A percentile compares a stretch with the other conserved stretches of the same genome.
These are phyloP conservation scores for Chaetomiaceae sp. DNA, from an alignment of 2,329 filamentous ascomycete species.

Conservation along the genomic window DNA sequence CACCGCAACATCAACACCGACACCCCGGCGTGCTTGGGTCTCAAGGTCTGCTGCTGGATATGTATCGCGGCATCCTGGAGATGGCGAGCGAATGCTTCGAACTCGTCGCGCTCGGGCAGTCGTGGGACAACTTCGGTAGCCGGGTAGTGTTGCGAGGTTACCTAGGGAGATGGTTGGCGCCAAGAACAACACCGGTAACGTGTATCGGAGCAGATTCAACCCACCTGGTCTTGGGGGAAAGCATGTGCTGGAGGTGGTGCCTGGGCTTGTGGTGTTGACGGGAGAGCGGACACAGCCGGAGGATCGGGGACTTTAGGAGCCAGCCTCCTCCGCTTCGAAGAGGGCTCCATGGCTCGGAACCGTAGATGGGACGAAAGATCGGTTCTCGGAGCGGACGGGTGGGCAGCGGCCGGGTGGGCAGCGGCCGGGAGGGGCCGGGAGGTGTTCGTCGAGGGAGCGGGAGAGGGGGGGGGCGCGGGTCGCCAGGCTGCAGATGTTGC, in stretches of 20 bases:
- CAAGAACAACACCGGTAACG: neutral
- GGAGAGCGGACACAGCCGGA: constrained; percentile 16
- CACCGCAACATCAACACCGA: constrained; percentile 59
- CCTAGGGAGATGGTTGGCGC: constrained; percentile 13
- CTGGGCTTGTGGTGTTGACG: constrained; percentile 19
- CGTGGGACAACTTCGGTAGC: constrained; percentile 22
- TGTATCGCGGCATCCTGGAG: constrained; percentile 65
- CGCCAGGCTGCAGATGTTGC: constrained; percentile 1
- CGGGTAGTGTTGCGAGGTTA: constrained; percentile 21
- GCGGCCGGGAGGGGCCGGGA: neutral
- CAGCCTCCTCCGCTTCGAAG: constrained; percentile 29
- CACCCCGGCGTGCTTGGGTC: constrained; percentile 52
- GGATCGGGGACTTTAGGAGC: constrained; percentile 29
- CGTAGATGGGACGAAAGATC: neutral
- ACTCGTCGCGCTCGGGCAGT: constrained; percentile 50
- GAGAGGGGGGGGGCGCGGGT: neutral
- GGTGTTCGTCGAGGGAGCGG: neutral
- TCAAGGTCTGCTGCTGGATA: constrained; percentile 60
- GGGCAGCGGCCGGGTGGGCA: neutral
- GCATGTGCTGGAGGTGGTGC: constrained; percentile 19
- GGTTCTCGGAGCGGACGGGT: neutral
- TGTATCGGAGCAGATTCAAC: neutral
- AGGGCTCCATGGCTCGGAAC: constrained; percentile 27
- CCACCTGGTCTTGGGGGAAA: constrained; percentile 26
- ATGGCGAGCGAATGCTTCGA: constrained; percentile 63